phyloP scores from a whole-genome alignment of 2,329 filamentous ascomycete species.

The Paramyrothecium roridum region DNA sequence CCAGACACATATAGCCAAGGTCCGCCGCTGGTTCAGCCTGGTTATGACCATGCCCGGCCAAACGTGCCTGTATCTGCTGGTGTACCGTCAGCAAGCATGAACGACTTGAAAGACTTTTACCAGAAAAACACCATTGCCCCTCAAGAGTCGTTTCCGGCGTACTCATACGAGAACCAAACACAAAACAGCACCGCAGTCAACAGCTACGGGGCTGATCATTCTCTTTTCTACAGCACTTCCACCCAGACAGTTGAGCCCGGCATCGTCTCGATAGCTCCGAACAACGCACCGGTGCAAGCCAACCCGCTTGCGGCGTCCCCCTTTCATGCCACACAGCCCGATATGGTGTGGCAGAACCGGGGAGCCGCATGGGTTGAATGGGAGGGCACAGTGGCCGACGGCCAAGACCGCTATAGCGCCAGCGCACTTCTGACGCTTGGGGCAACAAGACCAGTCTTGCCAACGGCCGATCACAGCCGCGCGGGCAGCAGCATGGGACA shows the following conservation, averaged over 20 bases:
- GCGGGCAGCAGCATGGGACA: not conserved
- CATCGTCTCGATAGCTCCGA: constrained; percentile 1
- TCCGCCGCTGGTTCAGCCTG: constrained; percentile 24
- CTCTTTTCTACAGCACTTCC: constrained; percentile 23
- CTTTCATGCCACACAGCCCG: constrained; percentile 22
- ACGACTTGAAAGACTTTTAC: constrained; percentile 24
- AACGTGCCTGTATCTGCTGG: constrained; percentile 5
- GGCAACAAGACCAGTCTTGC: constrained; percentile 33
- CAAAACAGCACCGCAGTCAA: constrained; percentile 12
- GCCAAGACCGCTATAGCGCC: constrained; percentile 46
- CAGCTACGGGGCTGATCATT: constrained; percentile 19
- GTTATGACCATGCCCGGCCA: constrained; percentile 18
- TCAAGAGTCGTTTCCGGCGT: constrained; percentile 23
- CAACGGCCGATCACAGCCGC: constrained; percentile 10
- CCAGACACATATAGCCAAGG: constrained; percentile 29
- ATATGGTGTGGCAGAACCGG: constrained; percentile 29
- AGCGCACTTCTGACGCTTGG: constrained; percentile 35
- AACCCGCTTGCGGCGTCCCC: constrained; percentile 38
- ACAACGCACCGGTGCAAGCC: constrained; percentile 17
- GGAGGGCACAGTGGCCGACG: constrained; percentile 48
- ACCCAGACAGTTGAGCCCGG: constrained; percentile 6
- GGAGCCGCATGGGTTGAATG: constrained; percentile 53
- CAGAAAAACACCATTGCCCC: constrained; percentile 17
- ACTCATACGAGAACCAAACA: constrained; percentile 25
- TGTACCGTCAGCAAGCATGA: not conserved